phyloP scores from a whole-genome alignment of 345 rosid species.

The Rubroshorea leprosula region DNA sequence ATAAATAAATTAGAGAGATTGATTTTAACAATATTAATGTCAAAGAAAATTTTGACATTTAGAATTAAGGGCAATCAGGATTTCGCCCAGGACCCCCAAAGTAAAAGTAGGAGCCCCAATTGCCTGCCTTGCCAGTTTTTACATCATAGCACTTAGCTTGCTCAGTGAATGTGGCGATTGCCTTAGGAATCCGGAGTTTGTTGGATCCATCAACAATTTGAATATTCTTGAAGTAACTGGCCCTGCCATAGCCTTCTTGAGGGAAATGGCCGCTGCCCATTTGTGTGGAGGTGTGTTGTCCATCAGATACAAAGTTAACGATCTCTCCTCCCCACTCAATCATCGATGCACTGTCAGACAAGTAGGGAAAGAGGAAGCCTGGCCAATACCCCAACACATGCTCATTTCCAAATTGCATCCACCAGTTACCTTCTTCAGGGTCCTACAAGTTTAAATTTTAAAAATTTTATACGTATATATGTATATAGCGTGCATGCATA shows the following conservation, averaged over 20 bases:
- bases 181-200: conserved; percentile 60
- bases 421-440: conserved; percentile 72
- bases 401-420: conserved; percentile 67
- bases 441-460: conserved; percentile 28
- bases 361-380: conserved; percentile 50
- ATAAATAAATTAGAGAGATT: too few species aligned
- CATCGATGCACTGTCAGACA: conserved; percentile 62
- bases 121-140: conserved; percentile 37
- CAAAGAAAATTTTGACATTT: too few species aligned
- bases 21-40: too few species aligned
- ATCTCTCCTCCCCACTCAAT: conserved; percentile 82
- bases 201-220: conserved; percentile 58
- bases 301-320: conserved; percentile 53
- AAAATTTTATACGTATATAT: neutral
- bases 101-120: conserved; percentile 61
- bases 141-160: conserved; percentile 66
- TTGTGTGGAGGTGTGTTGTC: conserved; percentile 61
- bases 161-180: conserved; percentile 50
- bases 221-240: conserved; percentile 62
- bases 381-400: conserved; percentile 72
- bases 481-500: too few species aligned
- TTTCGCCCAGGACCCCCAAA: conserved; percentile 72
- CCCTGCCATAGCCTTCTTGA: conserved; percentile 50
- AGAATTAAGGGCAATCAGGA: conserved; percentile 52
- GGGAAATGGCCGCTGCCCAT: conserved; percentile 78